Conservation (phyloP, 1,284 basidiomycete species). For the Papiliotrema nemorosa region DNA sequence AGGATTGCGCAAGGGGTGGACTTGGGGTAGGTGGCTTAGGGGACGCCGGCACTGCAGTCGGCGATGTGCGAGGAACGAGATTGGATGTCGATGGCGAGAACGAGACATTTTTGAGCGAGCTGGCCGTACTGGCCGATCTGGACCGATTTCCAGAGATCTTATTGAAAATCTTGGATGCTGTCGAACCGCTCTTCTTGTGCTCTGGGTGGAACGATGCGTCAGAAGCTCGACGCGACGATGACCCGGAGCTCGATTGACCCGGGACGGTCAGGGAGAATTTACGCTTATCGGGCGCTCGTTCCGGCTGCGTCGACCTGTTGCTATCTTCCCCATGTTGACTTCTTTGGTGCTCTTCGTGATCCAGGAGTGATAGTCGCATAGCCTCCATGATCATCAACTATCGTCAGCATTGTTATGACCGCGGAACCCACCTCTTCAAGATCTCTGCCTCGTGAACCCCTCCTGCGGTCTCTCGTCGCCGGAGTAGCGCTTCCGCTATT, state of each 20-base stretch:
- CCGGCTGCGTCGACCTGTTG: not conserved
- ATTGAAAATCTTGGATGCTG: constrained; percentile 30
- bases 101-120: constrained; percentile 10
- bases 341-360: constrained; percentile 63
- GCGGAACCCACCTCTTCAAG: constrained; percentile 73
- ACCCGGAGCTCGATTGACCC: not conserved
- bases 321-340: constrained; percentile 29
- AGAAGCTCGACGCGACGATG: constrained; percentile 8
- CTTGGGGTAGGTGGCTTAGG: not conserved
- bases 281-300: constrained; percentile 1
- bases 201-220: constrained; percentile 6
- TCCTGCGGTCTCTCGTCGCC: constrained; percentile 15
- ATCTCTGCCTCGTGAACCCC: constrained; percentile 63
- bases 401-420: not conserved
- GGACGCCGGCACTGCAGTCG: constrained; percentile 1
- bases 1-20: constrained; percentile 2
- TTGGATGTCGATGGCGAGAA: constrained; percentile 9
- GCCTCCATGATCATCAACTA: constrained; percentile 99
- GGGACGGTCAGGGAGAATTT: constrained; percentile 8
- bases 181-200: constrained; percentile 10
- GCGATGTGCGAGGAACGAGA: not conserved
- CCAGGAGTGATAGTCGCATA: constrained; percentile 89
- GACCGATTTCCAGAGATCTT: constrained; percentile 23
- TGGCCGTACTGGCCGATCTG: constrained; percentile 13
- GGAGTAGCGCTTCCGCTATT: constrained; percentile 13